Base-by-base conservation (phyloP, 129 eudicot genomes). In the Solidago caesia region DNA sequence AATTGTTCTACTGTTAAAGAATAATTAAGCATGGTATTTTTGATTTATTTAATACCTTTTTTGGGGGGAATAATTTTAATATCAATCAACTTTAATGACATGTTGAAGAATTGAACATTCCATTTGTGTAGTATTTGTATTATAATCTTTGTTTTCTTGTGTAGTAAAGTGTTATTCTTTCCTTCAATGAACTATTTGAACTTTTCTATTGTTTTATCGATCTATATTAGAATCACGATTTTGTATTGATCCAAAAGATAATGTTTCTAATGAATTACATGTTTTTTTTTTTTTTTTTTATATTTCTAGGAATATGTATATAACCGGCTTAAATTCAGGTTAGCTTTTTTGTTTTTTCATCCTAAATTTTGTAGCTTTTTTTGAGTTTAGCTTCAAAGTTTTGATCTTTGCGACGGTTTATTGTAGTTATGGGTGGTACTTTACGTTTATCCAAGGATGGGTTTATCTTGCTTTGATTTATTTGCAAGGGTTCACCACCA, bases 361-460 rank as follows among this genome's bases (percentile, higher is more conserved):
- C 7, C 2, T 6, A 49, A 49, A 39, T 6, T 45, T 68, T 70
- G 12, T 8, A 21, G 59, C 52, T 41, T 63, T 47, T 68, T 46
- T 59, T 7, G 8, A 1, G 9, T 68, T 44, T 45, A 42, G 47
- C 8, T 42, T 56, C 27, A 14, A 55, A 47, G 41, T 44, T 57
- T n/a, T 68, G 55, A 57, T 45, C 48, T 76, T 76, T 46, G 59
- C 7, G 5, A 6, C 21, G 1, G 26, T 64, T 71, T 73, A 9
- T 66, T 76, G 82, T 77, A 91, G 97, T 67, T 91, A 82, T 56
- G 97, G 97, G 5, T 91, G 97, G 97, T 91, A 88, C 80, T 91
- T 91, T 64, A 91, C 97, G 12, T 91, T 91, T 71, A 80, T 91
- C 64, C 97, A 91, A 84, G 94, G 94, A 47, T 88, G 90, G 88